Evolutionary conservation across 1,139 yeast species (phyloP), one percentile per base, ranked within the genome.

Genomic region (Ashbya aceris): DNA sequence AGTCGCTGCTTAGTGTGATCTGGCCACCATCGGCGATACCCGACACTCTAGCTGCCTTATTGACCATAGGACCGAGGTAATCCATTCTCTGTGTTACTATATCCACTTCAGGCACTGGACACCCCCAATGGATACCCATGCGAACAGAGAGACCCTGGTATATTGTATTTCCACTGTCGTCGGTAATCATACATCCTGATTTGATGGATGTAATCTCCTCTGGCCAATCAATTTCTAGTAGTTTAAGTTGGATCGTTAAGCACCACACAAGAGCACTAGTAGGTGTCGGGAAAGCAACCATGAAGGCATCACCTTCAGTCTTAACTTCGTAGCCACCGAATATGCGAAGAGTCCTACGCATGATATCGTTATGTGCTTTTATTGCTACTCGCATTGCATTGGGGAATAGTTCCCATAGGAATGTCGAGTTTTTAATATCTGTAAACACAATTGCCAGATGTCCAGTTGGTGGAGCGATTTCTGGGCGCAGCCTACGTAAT

Each of bases 11-110:
- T 41, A 89, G 72, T 0, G 95, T 79, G 34, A 89, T 85, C 62
- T 91, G 96, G n/a, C 98, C 98, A 45, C 99, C 99, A 61, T 87
- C 96, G 0, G 98, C 99, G 40, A 85, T 83, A 2, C 95, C 86
- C 60, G 91, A 82, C 34, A 91, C 89, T 56, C 99, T 74, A 0
- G 97, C 83, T 0, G 99, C 86, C 44, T 96, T 74, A 59, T 91
- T 91, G 26, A 91, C 99, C 91, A 91, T 89, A 0, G 99, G 98
- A 0, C 99, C 99, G 55, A 91, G 83, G 62, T 91, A 91, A 64
- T 91, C 99, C 98, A 93, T 91, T 68, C 99, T 79, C 50, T 89
- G 77, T 0, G 98, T 91, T 43, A 89, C 87, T 44, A 91, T 83
- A 68, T 91, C 98, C 4, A 84, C 77, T 60, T 93, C 99, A 55